Evolutionary conservation across 2,329 filamentous ascomycete genomes (phyloP).

Genomic region (Fusarium duplospermum): DNA sequence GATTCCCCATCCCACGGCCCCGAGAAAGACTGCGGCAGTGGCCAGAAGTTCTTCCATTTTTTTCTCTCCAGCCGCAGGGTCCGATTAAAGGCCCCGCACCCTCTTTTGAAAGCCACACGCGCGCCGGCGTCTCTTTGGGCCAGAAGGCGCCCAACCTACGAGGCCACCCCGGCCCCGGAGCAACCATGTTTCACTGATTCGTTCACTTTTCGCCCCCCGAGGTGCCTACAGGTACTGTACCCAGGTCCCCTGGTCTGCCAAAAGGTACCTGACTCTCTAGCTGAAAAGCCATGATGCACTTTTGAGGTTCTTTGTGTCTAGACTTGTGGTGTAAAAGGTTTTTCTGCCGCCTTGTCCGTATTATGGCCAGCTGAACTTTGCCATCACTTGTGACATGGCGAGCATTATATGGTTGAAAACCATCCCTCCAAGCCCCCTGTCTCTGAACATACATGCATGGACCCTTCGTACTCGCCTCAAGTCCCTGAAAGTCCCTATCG

Average conservation of each 20-base stretch:
- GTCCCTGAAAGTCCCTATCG: background rate
- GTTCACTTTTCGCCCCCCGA: conserved; percentile 22
- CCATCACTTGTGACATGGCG: background rate
- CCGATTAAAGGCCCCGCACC: conserved; percentile 36
- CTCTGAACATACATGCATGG: background rate
- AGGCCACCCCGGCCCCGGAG: background rate
- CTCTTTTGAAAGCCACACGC: background rate
- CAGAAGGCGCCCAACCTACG: conserved; percentile 5
- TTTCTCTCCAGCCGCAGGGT: conserved; percentile 44
- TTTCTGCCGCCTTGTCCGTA: background rate
- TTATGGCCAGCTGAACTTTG: background rate
- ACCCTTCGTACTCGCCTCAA: background rate
- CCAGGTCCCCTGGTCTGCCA: background rate
- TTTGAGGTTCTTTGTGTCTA: background rate
- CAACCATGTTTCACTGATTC: conserved; percentile 26
- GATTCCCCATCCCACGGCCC: conserved; percentile 6
- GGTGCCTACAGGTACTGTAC: background rate
- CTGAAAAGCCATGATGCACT: background rate
- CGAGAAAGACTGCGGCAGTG: conserved; percentile 24
- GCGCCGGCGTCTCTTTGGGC: background rate
- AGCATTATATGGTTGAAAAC: background rate
- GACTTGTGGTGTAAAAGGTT: background rate
- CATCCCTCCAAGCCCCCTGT: background rate
- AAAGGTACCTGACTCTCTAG: conserved; percentile 7
- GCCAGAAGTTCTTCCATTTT: conserved; percentile 40